Percentiles rank a stretch among this genome's conserved stretches.
These are phyloP conservation scores for Fonsecaea pedrosoi DNA, from an alignment of 2,329 filamentous ascomycete genomes.

Conservation along the genomic window DNA sequence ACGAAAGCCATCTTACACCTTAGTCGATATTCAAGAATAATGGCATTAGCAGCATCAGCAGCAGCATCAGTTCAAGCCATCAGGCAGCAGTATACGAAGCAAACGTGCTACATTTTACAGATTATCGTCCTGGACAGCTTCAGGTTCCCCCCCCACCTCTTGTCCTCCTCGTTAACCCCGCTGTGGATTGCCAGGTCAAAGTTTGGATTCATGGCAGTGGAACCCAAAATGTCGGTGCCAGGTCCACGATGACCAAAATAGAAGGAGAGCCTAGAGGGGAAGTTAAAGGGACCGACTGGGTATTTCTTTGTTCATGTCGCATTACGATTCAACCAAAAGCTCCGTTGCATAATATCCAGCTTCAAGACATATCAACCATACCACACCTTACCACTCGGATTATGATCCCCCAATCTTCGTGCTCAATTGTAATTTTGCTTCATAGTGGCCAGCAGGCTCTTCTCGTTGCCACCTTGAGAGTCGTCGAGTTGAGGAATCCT, in stretches of 20 bases:
- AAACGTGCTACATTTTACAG: too few relatives aligned
- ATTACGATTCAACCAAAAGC: too few relatives aligned
- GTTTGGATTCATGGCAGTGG: not conserved
- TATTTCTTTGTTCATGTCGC: too few relatives aligned
- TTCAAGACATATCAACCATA: not conserved
- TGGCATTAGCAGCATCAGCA: too few relatives aligned
- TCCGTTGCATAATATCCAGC: too few relatives aligned
- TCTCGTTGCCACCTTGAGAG: conserved; percentile 23
- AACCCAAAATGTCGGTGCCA: not conserved
- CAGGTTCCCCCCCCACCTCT: not conserved
- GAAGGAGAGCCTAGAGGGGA: too few relatives aligned
- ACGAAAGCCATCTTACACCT: too few relatives aligned
- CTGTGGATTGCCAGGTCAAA: not conserved
- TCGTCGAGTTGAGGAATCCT: conserved; percentile 31
- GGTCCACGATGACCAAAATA: not conserved
- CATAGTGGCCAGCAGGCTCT: conserved; percentile 35
- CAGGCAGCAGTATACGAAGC: not conserved
- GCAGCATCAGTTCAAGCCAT: too few relatives aligned
- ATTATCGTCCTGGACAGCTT: too few relatives aligned
- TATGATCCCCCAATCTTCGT: not conserved
- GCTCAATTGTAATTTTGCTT: conserved; percentile 32
- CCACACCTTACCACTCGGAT: not conserved
- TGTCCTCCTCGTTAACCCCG: not conserved
- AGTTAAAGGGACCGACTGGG: too few relatives aligned
- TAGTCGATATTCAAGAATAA: too few relatives aligned